Evolutionary conservation across 148 eudicot genomes (phyloP), one percentile per base, ranked within the genome.

Genomic region (Fagopyrum esculentum): DNA sequence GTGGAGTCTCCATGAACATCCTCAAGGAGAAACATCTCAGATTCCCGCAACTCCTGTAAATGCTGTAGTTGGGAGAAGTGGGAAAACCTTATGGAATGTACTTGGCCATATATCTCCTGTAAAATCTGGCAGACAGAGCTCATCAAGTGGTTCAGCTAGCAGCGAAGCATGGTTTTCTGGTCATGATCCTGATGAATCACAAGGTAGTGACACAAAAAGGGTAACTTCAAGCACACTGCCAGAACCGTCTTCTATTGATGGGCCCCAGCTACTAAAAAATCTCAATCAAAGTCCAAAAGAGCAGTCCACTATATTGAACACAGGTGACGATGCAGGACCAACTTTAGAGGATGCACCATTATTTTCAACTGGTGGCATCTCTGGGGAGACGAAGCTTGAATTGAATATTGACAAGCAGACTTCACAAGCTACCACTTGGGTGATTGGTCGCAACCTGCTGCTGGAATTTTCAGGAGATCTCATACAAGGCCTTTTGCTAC

Each of bases 81-180:
- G n/a, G n/a, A n/a, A n/a, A n/a, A n/a, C n/a, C n/a, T n/a, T n/a
- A n/a, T n/a, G n/a, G n/a, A n/a, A n/a, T 59, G 72, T 82, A 29
- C 52, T 81, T 46, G 79, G 75, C 75, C 87, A 79, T 52, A 86
- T 75, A 73, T 76, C 88, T 35, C 69, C 87, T 52, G 77, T 63
- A 13, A 90, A 87, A 71, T 59, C 86, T 3, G 86, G 83, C 50
- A 82, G 78, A 66, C n/a, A n/a, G n/a, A n/a, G n/a, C n/a, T n/a
- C n/a, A n/a, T n/a, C n/a, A n/a, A n/a, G n/a, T n/a, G n/a, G 84
- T 77, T 89, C 98, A 63, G 80, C 80, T 52, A 80, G 87, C 78
- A 90, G 87, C 70, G 97, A 84, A 68, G 50, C 91, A 76, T 84
- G 90, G 89, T 87, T 87, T 80, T 93, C n/a, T n/a, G n/a, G n/a